Evolutionary conservation across 1,139 yeast species (phyloP).

Genomic region (Magnusiomyces suaveolens): DNA sequence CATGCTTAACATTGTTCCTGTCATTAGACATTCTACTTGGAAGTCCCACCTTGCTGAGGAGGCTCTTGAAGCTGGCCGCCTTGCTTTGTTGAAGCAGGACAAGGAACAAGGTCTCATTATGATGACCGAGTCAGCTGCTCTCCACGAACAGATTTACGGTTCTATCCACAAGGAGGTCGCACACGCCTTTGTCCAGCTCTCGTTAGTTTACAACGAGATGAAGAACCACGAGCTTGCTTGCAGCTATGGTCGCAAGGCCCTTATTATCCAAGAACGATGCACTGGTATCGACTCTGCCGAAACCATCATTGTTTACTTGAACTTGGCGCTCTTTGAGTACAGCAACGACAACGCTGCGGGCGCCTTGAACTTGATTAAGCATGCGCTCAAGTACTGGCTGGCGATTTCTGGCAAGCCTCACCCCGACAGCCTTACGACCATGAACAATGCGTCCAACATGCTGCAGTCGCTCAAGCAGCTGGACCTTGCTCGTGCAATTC

Average conservation of each 20-base stretch:
- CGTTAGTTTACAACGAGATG: conserved; percentile 58
- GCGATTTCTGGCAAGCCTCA: conserved; percentile 48
- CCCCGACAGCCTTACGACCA: conserved; percentile 59
- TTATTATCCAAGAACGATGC: conserved; percentile 66
- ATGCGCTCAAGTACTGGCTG: conserved; percentile 52
- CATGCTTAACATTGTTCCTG: conserved; percentile 59
- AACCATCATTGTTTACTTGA: conserved; percentile 60
- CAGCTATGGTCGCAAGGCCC: conserved; percentile 60
- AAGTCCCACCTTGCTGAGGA: conserved; percentile 66
- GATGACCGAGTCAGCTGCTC: conserved; percentile 57
- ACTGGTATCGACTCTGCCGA: conserved; percentile 75
- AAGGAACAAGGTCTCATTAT: conserved; percentile 34
- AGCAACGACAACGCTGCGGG: conserved; percentile 50
- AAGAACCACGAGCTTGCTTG: conserved; percentile 53
- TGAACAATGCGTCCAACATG: conserved; percentile 53
- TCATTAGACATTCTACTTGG: conserved; percentile 60
- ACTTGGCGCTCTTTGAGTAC: conserved; percentile 65
- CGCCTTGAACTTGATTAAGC: conserved; percentile 53
- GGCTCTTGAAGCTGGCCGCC: conserved; percentile 49
- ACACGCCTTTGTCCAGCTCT: conserved; percentile 52
- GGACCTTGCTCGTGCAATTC: conserved; percentile 42
- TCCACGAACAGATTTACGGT: conserved; percentile 81
- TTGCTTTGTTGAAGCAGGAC: conserved; percentile 25
- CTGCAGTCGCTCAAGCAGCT: conserved; percentile 46
- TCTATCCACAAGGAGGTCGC: conserved; percentile 72